Conservation (phyloP, 345 rosid genomes). For the Bruguiera parviflora region DNA sequence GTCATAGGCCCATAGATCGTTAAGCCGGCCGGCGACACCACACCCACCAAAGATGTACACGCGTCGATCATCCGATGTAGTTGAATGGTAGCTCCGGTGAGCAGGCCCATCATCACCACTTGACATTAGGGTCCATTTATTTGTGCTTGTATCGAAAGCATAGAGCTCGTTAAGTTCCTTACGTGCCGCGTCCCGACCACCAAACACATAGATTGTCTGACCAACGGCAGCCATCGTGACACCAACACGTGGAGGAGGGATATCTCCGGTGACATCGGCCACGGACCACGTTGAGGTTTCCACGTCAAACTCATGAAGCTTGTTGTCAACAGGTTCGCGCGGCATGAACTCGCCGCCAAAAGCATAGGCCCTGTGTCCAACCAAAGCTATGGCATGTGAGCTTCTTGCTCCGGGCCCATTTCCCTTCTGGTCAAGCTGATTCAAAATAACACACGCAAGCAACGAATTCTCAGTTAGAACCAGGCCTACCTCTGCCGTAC, state of each 20-base stretch:
- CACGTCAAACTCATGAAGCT: conserved; percentile 66
- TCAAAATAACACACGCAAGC: not conserved
- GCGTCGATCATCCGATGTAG: conserved; percentile 43
- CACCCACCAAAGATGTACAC: conserved; percentile 87
- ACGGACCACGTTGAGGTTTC: conserved; percentile 56
- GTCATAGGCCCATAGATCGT: conserved; percentile 78
- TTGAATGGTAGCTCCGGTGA: conserved; percentile 82
- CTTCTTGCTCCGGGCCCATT: conserved; percentile 86
- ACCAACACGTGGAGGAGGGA: conserved; percentile 89
- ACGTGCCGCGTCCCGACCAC: conserved; percentile 69
- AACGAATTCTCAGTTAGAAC: too few species aligned
- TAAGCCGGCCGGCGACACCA: conserved; percentile 68
- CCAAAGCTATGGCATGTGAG: conserved; percentile 76
- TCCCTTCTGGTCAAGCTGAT: conserved; percentile 73
- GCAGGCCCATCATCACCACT: conserved; percentile 51
- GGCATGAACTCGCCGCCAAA: conserved; percentile 85
- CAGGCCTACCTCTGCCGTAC: too few species aligned
- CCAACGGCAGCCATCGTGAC: conserved; percentile 77
- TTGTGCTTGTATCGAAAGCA: conserved; percentile 55
- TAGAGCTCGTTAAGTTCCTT: conserved; percentile 77
- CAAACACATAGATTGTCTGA: conserved; percentile 57
- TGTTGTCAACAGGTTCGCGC: conserved; percentile 86
- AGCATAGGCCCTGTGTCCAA: conserved; percentile 59
- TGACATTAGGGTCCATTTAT: conserved; percentile 63
- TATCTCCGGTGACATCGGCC: conserved; percentile 51